A percentile compares a stretch with the other conserved stretches of the same genome.
phyloP scores from a whole-genome alignment of 495 filamentous ascomycete genomes.

The Saxophila tyrrhenica region DNA sequence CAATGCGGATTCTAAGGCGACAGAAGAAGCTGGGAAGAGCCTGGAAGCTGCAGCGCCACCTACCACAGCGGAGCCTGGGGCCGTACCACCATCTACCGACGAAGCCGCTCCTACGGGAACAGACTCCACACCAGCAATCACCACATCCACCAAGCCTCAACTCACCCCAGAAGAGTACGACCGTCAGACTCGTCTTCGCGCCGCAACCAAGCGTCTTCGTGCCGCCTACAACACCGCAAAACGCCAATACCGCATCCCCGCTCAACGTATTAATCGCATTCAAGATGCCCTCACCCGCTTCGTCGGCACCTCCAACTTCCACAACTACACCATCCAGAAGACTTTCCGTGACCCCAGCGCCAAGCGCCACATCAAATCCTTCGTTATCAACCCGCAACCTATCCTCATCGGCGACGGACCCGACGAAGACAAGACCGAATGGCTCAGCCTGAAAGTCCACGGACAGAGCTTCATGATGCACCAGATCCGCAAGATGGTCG shows the following conservation, averaged over 20 bases:
- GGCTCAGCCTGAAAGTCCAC: slow-evolving; percentile 90
- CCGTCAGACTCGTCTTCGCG: slow-evolving; percentile 35
- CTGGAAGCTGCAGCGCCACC: not conserved
- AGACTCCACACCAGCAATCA: too few relatives aligned
- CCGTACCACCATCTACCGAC: too few relatives aligned
- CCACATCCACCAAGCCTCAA: not conserved
- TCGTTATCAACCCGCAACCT: slow-evolving; percentile 57
- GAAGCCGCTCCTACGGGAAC: too few relatives aligned
- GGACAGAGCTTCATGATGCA: slow-evolving; percentile 99
- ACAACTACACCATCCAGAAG: slow-evolving; percentile 95
- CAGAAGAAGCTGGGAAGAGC: not conserved
- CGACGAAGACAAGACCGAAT: slow-evolving; percentile 60
- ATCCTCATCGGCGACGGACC: slow-evolving; percentile 49
- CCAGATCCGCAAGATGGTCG: slow-evolving; percentile 98
- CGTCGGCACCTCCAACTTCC: slow-evolving; percentile 74
- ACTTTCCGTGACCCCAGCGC: slow-evolving; percentile 63
- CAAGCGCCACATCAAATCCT: slow-evolving; percentile 81
- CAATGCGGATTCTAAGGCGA: slow-evolving; percentile 1
- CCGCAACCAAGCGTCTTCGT: slow-evolving; percentile 63
- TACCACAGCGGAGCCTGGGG: not conserved
- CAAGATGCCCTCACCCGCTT: slow-evolving; percentile 60
- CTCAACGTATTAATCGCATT: slow-evolving; percentile 55
- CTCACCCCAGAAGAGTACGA: slow-evolving; percentile 5
- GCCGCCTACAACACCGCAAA: slow-evolving; percentile 66
- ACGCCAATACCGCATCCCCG: slow-evolving; percentile 66